Base-by-base conservation (phyloP, 352 stramenopile genomes). In the Globisporangium mamillatum region DNA sequence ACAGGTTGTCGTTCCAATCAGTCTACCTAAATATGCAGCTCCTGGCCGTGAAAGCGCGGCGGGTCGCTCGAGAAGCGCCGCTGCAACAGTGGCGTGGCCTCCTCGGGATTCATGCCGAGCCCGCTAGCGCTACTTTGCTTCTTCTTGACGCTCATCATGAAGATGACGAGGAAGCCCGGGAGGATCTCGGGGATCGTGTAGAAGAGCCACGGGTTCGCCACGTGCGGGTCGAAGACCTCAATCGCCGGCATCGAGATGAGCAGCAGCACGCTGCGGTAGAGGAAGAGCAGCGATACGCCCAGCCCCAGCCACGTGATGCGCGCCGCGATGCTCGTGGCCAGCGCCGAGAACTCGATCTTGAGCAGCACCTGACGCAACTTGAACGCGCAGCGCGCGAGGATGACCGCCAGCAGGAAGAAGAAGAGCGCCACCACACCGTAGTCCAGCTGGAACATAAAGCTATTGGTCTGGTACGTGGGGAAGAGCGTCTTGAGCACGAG, bases 131-230 rank as follows among this genome's bases (percentile, higher is more conserved):
- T 63, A 66, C 7, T 68, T 4, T 22, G 25, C 38, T 60, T 36
- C 36, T 73, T 70, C 73, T 93, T 91, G 62, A 92, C 84, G 18
- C 85, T 85, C 86, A 93, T 93, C 82, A 88, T 90, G 61, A 81
- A 87, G 53, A 93, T 89, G 27, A 93, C 86, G 53, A 93, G 71
- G 14, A 80, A 67, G 29, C 83, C 86, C 2, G 86, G 86, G 36
- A 92, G 73, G 58, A 93, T 80, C 74, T 93, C 83, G 0, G 82
- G 81, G 48, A 93, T 71, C 16, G 86, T 84, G 73, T 93, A 93
- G 64, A 91, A 89, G 18, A 93, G 58, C 86, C 86, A 91, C 68
- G 78, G 80, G 59, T 89, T 90, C 18, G 82, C 78, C n/a, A 78
- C 70, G 67, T 90, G 81, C 56, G 82, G 81, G 63, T 93, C 81